Evolutionary conservation across 805 yeast genomes (phyloP), one percentile per base, ranked within the genome.

Genomic region (Lipomyces yamadae): DNA sequence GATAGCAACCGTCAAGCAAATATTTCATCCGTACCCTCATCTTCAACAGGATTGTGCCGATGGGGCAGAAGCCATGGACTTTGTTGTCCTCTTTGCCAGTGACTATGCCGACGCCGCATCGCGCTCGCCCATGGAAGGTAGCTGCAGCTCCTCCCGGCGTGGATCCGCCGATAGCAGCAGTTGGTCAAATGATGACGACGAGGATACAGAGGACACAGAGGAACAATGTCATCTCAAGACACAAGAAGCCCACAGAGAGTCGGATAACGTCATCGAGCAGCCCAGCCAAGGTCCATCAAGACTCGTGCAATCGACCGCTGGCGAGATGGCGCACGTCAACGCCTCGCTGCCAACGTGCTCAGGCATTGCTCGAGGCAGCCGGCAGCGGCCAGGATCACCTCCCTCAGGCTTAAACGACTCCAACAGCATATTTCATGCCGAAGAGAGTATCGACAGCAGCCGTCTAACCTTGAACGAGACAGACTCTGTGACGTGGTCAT

Each of bases 11-110:
- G 69, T 63, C 18, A 54, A 15, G 32, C 56, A 35, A 18, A 65
- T 67, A 18, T 67, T 65, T 55, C 45, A 50, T 5, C 66, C 70
- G 3, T 67, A 65, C 39, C 62, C 66, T 13, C n/a, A n/a, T 11
- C 58, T 52, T 4, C 56, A 58, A 58, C 18, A 55, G 15, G 64
- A 62, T 8, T 65, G 60, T 61, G 24, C 24, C 24, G 66, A 67
- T 15, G 70, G 32, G 10, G 60, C 59, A 11, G 66, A 62, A 39
- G 66, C 57, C 45, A 57, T 61, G 32, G 70, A 69, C 7, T 67
- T 67, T 24, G 70, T 67, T 39, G 63, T 58, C 34, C 13, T 42
- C 30, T 30, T 48, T 7, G 13, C 42, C 33, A 24, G 30, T 13
- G 66, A 65, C 60, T 67, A 58, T 35, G 35, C 54, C 18, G 55